phyloP scores from a whole-genome alignment of 2,329 filamentous ascomycete species.

The Beauveria australis region DNA sequence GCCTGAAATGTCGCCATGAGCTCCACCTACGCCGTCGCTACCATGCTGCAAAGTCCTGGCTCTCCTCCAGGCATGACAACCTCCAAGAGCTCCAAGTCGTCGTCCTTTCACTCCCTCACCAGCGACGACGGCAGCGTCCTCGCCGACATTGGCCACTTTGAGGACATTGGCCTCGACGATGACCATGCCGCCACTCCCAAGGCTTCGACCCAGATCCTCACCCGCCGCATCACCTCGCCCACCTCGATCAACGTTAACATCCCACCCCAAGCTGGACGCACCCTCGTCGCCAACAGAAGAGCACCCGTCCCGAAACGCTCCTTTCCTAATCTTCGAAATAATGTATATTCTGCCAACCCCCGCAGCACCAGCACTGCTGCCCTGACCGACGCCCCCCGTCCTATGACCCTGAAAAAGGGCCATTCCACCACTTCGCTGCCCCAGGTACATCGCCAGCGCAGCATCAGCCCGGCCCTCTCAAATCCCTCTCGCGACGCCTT shows the following conservation, averaged over 20 bases:
- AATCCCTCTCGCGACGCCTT: conserved; percentile 36
- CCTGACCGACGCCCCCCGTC: conserved; percentile 27
- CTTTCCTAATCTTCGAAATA: conserved; percentile 37
- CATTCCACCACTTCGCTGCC: conserved; percentile 31
- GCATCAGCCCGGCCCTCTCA: conserved; percentile 42
- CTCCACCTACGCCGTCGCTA: conserved; percentile 23
- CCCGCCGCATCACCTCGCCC: conserved; percentile 20
- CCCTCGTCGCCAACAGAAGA: conserved; percentile 22
- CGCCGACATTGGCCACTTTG: conserved; percentile 74
- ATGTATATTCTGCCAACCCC: conserved; percentile 39
- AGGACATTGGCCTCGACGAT: conserved; percentile 84
- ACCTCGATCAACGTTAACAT: conserved; percentile 13
- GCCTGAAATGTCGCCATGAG: conserved; percentile 27
- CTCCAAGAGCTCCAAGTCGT: conserved; percentile 87
- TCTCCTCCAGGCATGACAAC: conserved; percentile 56
- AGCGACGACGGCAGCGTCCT: conserved; percentile 65
- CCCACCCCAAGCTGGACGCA: conserved; percentile 16
- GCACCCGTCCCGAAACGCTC: conserved; percentile 31
- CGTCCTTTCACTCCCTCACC: conserved; percentile 73
- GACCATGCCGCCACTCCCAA: conserved; percentile 38
- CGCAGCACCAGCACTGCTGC: conserved; percentile 39
- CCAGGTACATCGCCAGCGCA: conserved; percentile 35
- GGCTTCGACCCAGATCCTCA: conserved; percentile 35
- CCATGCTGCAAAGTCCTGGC: conserved; percentile 24
- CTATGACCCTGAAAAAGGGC: conserved; percentile 19